phyloP scores from a whole-genome alignment of 371 early-diverging fungal species.

The Syncephalastrum racemosum region DNA sequence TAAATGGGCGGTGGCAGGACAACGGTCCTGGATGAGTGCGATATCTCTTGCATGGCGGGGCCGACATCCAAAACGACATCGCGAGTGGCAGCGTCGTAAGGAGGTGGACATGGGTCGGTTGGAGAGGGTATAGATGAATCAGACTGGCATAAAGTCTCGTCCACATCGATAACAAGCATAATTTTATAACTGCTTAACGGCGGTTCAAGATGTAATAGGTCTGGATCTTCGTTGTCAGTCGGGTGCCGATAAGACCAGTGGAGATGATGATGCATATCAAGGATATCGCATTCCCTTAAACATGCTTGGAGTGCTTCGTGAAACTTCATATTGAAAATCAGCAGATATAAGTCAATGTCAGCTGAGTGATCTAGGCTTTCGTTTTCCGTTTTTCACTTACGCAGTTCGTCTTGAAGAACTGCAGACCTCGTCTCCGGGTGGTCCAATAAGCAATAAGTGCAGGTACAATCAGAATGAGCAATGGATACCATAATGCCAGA shows the following conservation, averaged over 20 bases:
- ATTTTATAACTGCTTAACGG: slow-evolving; percentile 18
- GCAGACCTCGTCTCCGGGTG: slow-evolving; percentile 28
- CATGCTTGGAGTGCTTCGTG: slow-evolving; percentile 28
- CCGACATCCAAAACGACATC: slow-evolving; percentile 40
- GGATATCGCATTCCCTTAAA: slow-evolving; percentile 27
- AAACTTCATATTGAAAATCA: slow-evolving; percentile 18
- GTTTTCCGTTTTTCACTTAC: slow-evolving; percentile 3
- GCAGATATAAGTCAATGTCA: not conserved
- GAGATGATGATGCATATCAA: slow-evolving; percentile 27
- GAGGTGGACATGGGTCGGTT: slow-evolving; percentile 20
- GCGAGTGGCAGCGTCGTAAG: slow-evolving; percentile 28
- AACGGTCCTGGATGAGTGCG: not conserved
- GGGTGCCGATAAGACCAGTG: slow-evolving; percentile 34
- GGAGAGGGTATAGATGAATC: slow-evolving; percentile 15
- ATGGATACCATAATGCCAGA: slow-evolving; percentile 31
- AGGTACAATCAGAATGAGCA: slow-evolving; percentile 28
- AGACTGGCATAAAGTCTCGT: slow-evolving; percentile 11
- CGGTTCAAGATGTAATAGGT: slow-evolving; percentile 13
- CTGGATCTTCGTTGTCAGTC: slow-evolving; percentile 25
- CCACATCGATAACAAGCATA: slow-evolving; percentile 27
- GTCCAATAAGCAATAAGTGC: slow-evolving; percentile 35
- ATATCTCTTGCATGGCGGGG: slow-evolving; percentile 9
- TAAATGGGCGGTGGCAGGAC: slow-evolving; percentile 1
- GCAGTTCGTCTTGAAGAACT: slow-evolving; percentile 17
- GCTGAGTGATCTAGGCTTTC: not conserved